phyloP scores from a whole-genome alignment of 2,329 filamentous ascomycete genomes.

The Mycogone perniciosa region DNA sequence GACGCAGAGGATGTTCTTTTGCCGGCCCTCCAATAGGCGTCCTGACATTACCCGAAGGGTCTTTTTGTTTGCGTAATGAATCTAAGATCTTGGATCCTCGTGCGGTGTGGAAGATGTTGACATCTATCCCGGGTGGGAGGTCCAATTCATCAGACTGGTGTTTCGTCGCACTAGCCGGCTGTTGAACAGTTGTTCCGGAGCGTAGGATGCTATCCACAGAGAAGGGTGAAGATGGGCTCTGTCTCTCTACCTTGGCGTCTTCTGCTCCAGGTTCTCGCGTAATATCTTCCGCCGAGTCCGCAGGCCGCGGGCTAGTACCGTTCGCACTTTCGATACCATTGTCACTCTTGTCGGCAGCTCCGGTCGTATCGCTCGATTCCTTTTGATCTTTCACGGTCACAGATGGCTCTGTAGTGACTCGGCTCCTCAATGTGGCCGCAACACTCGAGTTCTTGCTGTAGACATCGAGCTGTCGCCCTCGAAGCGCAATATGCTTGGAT shows the following conservation, averaged over 20 bases:
- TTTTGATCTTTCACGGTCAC: neutral
- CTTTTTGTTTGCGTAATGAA: slow-evolving; percentile 25
- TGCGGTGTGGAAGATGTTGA: slow-evolving; percentile 44
- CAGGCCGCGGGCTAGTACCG: neutral
- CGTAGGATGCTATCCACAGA: neutral
- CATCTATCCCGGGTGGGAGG: slow-evolving; percentile 35
- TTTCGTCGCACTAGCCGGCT: slow-evolving; percentile 8
- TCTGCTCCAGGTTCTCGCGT: too few species aligned
- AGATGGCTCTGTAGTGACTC: slow-evolving; percentile 5
- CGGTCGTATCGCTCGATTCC: neutral
- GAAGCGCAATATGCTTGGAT: slow-evolving; percentile 53
- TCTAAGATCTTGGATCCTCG: slow-evolving; percentile 40
- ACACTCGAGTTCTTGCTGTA: slow-evolving; percentile 43
- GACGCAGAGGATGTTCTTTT: slow-evolving; percentile 33
- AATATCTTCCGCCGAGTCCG: neutral
- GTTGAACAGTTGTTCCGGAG: neutral
- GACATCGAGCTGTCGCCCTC: slow-evolving; percentile 47
- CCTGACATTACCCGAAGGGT: slow-evolving; percentile 2
- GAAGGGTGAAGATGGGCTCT: too few species aligned
- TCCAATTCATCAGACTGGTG: slow-evolving; percentile 24
- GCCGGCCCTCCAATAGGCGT: slow-evolving; percentile 11
- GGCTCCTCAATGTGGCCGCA: slow-evolving; percentile 28
- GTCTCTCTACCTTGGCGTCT: too few species aligned
- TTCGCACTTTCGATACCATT: neutral
- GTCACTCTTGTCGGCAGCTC: neutral